Evolutionary conservation across 306 rosid species (phyloP).

Genomic region (Cicer yamashitae): DNA sequence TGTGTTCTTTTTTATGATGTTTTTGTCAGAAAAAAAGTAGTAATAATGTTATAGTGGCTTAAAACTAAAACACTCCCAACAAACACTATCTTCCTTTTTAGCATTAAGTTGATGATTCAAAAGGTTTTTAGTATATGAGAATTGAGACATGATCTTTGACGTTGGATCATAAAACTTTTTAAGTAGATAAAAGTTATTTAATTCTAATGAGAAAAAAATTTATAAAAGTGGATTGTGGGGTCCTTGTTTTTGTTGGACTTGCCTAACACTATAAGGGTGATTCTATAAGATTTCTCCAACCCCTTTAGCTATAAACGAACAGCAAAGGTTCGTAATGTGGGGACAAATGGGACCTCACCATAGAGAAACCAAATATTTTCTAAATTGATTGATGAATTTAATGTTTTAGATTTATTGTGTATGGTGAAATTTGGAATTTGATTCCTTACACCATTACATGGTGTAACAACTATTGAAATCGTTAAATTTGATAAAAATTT

Average conservation of each 20-base stretch:
- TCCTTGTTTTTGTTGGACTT: constrained; percentile 58
- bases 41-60: constrained; percentile 12
- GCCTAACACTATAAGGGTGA: constrained; percentile 57
- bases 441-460: too few relatives aligned
- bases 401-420: background rate
- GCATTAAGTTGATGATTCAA: constrained; percentile 41
- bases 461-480: too few relatives aligned
- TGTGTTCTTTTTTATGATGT: constrained; percentile 40
- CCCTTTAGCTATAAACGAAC: constrained; percentile 37
- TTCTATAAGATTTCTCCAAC: constrained; percentile 68
- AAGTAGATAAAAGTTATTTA: constrained; percentile 57
- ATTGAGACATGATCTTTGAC: constrained; percentile 54
- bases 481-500: too few relatives aligned
- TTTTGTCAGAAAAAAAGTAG: constrained; percentile 41
- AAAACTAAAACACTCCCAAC: constrained; percentile 19
- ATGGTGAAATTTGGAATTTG: background rate
- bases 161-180: constrained; percentile 51
- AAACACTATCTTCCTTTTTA: constrained; percentile 32
- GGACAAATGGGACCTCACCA: constrained; percentile 52
- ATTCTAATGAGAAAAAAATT: constrained; percentile 35
- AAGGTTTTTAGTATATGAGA: constrained; percentile 25
- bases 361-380: background rate
- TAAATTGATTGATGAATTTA: constrained; percentile 11
- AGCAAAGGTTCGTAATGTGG: constrained; percentile 43
- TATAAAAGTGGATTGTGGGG: constrained; percentile 53